Conservation (phyloP, 1,139 yeast species). For the Taphrina confusa region DNA sequence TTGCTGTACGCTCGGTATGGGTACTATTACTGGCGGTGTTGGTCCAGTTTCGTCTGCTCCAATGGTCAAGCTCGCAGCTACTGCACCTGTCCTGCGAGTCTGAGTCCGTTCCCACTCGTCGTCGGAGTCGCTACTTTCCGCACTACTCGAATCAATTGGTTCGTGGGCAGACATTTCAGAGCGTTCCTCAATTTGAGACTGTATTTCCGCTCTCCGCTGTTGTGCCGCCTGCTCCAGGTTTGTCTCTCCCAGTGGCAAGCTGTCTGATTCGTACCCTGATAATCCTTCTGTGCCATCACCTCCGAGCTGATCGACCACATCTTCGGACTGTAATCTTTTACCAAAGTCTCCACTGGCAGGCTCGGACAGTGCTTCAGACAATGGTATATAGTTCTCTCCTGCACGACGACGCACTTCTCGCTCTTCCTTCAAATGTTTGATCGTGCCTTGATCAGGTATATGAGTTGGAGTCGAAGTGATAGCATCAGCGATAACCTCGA, state of each 20-base stretch:
- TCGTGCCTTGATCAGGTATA: conserved; percentile 2
- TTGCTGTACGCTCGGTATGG: background rate
- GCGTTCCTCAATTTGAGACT: background rate
- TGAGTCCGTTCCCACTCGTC: conserved; percentile 31
- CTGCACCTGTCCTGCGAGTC: background rate
- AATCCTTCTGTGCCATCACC: conserved; percentile 19
- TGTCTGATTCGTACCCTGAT: conserved; percentile 2
- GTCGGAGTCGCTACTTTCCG: conserved; percentile 14
- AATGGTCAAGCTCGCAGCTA: background rate
- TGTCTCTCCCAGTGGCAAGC: background rate
- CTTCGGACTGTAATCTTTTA: conserved; percentile 5
- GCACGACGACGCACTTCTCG: conserved; percentile 1
- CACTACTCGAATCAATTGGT: background rate
- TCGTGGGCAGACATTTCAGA: background rate
- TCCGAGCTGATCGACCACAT: conserved; percentile 6
- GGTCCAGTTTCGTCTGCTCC: background rate
- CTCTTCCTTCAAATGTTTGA: conserved; percentile 6
- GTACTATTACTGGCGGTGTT: background rate
- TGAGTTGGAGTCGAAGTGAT: background rate
- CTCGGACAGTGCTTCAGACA: conserved; percentile 5
- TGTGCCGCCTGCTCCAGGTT: background rate
- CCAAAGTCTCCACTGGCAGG: background rate
- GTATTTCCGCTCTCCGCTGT: background rate
- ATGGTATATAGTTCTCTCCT: conserved; percentile 12
- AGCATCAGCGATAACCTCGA: background rate